These are phyloP conservation scores for Alternaria consortialis DNA, from an alignment of 2,329 filamentous ascomycete species.

Conservation along the genomic window DNA sequence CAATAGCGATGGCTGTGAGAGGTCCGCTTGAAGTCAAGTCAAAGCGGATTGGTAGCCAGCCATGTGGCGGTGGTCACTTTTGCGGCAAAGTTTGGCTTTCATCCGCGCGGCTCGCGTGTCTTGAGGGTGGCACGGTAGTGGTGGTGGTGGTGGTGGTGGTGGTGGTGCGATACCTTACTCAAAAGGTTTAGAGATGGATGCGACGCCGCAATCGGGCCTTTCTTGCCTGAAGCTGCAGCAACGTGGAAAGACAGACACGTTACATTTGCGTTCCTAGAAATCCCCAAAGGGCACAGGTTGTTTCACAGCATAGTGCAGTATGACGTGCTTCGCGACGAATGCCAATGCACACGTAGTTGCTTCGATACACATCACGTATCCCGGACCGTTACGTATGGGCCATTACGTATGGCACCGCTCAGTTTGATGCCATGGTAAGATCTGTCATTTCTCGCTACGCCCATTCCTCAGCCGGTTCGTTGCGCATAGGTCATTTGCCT, in stretches of 20 bases:
- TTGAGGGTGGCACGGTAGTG: constrained; percentile 5
- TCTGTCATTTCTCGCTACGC: neutral
- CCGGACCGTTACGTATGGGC: neutral
- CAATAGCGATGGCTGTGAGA: neutral
- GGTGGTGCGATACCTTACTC: neutral
- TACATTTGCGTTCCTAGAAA: neutral
- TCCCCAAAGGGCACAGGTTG: constrained; percentile 1
- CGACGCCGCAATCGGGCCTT: constrained; percentile 9
- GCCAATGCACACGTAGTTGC: neutral
- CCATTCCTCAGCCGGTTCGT: neutral
- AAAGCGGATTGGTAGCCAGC: neutral
- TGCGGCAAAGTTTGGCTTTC: neutral
- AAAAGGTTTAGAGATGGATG: neutral
- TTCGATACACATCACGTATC: constrained; percentile 1
- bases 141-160: neutral
- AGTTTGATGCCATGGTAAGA: neutral
- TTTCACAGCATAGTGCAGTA: neutral
- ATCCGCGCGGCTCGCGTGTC: constrained; percentile 10
- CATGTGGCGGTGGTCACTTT: neutral
- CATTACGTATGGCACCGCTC: neutral
- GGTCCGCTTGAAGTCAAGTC: neutral
- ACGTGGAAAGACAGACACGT: neutral
- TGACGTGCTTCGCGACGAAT: constrained; percentile 3
- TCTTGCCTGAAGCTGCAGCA: neutral
- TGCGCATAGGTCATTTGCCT: neutral